Evolutionary conservation across 495 filamentous ascomycete species (phyloP), one percentile per base, ranked within the genome.

Genomic region (Penicillium malachiteum): DNA sequence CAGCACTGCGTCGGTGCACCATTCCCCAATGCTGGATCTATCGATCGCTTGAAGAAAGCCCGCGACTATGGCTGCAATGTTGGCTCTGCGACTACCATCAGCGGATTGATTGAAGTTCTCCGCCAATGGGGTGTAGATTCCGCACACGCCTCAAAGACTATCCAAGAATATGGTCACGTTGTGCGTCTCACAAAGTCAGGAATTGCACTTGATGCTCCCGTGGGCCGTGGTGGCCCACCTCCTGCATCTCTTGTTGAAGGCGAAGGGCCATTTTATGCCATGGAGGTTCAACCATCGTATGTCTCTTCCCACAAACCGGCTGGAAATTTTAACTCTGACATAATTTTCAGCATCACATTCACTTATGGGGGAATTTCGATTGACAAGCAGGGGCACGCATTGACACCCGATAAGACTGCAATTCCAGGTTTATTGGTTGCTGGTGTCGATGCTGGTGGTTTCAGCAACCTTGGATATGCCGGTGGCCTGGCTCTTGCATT

Each of bases 231-330:
- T 13, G 56, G 57, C 16, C 12, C 41, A 2, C 43, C 56, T 17
- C 63, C 66, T 13, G 30, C n/a, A 10, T 41, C 66, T 2, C 39
- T 68, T n/a, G 56, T 62, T 0, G 66, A 68, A 11, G 62, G 62
- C 3, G 57, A 69, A 43, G 66, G 66, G 31, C 63, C 60, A 5
- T 66, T 64, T 39, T 58, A 62, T 48, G 66, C 54, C 5, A 69
- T 66, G 56, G 62, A 69, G 45, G 60, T 69, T 10, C 66, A 69
- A 31, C 63, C 66, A 50, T 69, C 66, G 63, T 64, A 60, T 34
- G 60, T 6, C 1, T 30, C 18, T 32, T 5, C 26, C 5, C 5
- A 16, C 7, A 4, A 32, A 2, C 11, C 0, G 10, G 3, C 3
- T 46, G 14, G 3, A 2, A 5, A 5, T 6, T 54, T 0, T 14